Conservation (phyloP, 2,329 filamentous ascomycete genomes). For the Alternaria conjuncta region DNA sequence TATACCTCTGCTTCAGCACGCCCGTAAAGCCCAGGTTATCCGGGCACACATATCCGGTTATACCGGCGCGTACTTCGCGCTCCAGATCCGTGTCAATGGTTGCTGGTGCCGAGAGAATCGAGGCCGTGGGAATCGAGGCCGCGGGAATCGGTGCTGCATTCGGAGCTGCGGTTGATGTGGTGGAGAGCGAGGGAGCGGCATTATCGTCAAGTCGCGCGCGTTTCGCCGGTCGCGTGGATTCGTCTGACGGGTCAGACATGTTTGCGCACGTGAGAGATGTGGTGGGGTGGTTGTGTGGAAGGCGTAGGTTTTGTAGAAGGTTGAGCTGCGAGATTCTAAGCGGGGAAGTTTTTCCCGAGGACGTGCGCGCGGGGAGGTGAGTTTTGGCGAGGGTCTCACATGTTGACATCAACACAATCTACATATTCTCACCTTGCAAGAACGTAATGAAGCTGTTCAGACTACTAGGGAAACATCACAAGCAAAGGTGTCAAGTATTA, state of each 20-base stretch:
- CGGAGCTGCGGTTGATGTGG: background rate
- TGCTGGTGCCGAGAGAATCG: constrained; percentile 12
- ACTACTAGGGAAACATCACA: background rate
- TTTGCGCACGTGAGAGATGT: background rate
- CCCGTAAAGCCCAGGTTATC: constrained; percentile 67
- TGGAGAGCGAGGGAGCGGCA: constrained; percentile 13
- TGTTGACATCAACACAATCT: background rate
- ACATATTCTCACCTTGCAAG: background rate
- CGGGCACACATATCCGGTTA: constrained; percentile 67
- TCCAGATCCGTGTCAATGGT: constrained; percentile 40
- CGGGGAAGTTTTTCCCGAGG: constrained; percentile 38
- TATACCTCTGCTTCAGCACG: constrained; percentile 76
- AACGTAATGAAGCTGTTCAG: background rate
- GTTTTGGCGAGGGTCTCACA: constrained; percentile 9
- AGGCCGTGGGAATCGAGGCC: constrained; percentile 9
- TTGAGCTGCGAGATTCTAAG: constrained; percentile 19
- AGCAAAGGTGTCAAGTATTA: background rate
- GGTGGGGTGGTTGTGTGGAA: constrained; percentile 2
- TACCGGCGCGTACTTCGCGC: constrained; percentile 61
- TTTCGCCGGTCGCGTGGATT: constrained; percentile 37
- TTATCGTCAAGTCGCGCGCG: constrained; percentile 41
- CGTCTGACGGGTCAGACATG: constrained; percentile 25
- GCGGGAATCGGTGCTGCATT: background rate
- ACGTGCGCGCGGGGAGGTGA: constrained; percentile 17
- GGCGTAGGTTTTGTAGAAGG: background rate